Base-by-base conservation (phyloP, 164 flowering plant genomes). In the Liquidambar formosana region DNA sequence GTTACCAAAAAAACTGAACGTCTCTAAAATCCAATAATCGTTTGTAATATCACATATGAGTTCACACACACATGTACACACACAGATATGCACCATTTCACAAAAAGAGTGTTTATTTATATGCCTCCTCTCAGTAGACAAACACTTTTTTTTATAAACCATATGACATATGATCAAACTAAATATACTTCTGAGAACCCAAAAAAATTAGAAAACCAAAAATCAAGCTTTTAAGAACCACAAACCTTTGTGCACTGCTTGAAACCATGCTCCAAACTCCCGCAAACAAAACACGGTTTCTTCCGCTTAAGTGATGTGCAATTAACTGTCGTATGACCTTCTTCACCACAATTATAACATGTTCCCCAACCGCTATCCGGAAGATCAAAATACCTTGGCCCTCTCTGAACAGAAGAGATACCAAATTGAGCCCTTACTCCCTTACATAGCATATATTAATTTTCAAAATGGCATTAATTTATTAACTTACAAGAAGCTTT, bases 201-300 rank as follows among this genome's bases (percentile, higher is more conserved):
- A n/a, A n/a, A n/a, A n/a, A n/a, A n/a, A n/a, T n/a, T 33, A 27
- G 38, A 19, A 45, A 16, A 33, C 10, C 23, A 16, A 13, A 8
- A 8, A 33, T 26, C 27, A 49, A 53, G 10, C 9, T 46, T 38
- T 9, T 12, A 44, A n/a, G 13, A 19, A 21, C 1, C 21, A 64
- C 78, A 27, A 73, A 94, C 99, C 98, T 93, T 84, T n/a, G 75
- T 38, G 74, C 99, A 95, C 13, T 78, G 71, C 76, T 80, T 93
- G 13, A 74, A 86, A 80, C 65, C 67, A 67, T 93, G 99, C 38
- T 91, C 98, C 19, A 85, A 77, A 76, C 93, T 88, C 67, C 99
- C 99, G 74, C 99, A 95, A 57, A 91, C 82, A 81, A 85, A 95
- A 76, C 98, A 95, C 16, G 99, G 97, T 60, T 84, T 85, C 67